A percentile compares a stretch with the other conserved stretches of the same genome.
These are phyloP conservation scores for Lotus japonicus DNA, from an alignment of 306 rosid genomes.

Conservation along the genomic window DNA sequence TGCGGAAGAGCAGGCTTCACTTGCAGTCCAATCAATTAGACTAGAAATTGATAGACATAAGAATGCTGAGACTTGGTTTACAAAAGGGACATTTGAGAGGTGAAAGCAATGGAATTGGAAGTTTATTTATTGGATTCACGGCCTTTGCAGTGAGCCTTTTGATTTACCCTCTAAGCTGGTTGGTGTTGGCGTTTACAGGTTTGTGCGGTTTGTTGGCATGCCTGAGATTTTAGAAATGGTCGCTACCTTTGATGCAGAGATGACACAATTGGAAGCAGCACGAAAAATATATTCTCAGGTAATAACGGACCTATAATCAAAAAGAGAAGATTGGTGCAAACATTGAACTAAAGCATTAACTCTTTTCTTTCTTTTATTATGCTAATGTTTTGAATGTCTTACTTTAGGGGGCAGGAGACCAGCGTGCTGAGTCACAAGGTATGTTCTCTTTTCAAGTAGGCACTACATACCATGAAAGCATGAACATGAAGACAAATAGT, in stretches of 20 bases:
- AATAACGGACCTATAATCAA: conserved; percentile 11
- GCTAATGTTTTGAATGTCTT: conserved; percentile 25
- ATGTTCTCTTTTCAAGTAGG: conserved; percentile 23
- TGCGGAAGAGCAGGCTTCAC: conserved; percentile 84
- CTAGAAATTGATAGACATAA: conserved; percentile 62
- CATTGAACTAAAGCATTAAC: background rate
- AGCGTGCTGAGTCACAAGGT: conserved; percentile 60
- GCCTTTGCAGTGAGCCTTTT: background rate
- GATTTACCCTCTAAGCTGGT: conserved; percentile 16
- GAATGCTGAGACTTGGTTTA: conserved; percentile 75
- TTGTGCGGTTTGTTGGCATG: conserved; percentile 82
- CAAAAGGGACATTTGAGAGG: conserved; percentile 98
- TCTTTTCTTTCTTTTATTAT: background rate
- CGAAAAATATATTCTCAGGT: conserved; percentile 82
- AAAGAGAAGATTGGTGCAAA: conserved; percentile 8
- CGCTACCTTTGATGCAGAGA: conserved; percentile 74
- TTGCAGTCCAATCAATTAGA: conserved; percentile 61
- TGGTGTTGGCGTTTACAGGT: conserved; percentile 39
- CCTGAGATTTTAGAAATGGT: conserved; percentile 88
- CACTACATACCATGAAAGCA: conserved; percentile 3
- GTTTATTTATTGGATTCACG: background rate
- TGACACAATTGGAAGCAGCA: conserved; percentile 93
- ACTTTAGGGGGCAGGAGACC: conserved; percentile 73
- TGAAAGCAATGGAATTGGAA: conserved; percentile 12
- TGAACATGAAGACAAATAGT: background rate